Evolutionary conservation across 2,329 filamentous ascomycete genomes (phyloP), one percentile per base, ranked within the genome.

Genomic region (Penicillium sp.): DNA sequence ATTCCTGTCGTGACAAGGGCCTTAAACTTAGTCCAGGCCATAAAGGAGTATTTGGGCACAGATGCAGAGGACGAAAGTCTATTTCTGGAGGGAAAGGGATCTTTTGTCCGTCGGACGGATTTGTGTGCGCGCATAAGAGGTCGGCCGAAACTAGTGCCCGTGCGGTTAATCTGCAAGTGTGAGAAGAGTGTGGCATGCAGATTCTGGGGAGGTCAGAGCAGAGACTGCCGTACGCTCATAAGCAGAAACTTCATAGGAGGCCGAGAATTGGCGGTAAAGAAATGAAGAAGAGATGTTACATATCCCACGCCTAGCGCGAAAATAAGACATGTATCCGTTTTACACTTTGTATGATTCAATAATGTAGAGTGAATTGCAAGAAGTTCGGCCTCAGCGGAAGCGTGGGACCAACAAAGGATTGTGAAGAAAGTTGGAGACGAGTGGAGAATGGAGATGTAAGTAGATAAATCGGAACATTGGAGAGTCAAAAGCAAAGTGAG

Each of bases 201-300:
- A 65, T 67, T 65, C 61, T 50, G 64, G 62, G 61, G 59, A 67
- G 59, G 62, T 58, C 64, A 68, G 64, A 66, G 57, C 49, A 69
- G 5, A 5, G 35, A 15, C 6, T 15, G 11, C 35, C 5, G 35
- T 38, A 11, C 35, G 35, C 35, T 11, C 11, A 13, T 41, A 13
- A 9, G 9, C 15, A 3, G 35, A 41, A 2, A 13, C 35, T 41
- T 15, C 64, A 70, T 69, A 67, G 71, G 65, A 67, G 63, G 64
- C 61, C 23, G 47, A 57, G 60, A 66, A 70, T 58, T 67, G 61
- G 68, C 67, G 67, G 66, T 70, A 69, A 68, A 57, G 46, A 52
- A 60, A 19, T 51, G 59, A 31, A 45, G 56, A 64, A 63, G 26
- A 26, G 26, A 54, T 49, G 55, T 54, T 64, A 19, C 45, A 64